Evolutionary conservation across 2,329 filamentous ascomycete genomes (phyloP), one percentile per base, ranked within the genome.

Genomic region (Juglanconis oblonga): DNA sequence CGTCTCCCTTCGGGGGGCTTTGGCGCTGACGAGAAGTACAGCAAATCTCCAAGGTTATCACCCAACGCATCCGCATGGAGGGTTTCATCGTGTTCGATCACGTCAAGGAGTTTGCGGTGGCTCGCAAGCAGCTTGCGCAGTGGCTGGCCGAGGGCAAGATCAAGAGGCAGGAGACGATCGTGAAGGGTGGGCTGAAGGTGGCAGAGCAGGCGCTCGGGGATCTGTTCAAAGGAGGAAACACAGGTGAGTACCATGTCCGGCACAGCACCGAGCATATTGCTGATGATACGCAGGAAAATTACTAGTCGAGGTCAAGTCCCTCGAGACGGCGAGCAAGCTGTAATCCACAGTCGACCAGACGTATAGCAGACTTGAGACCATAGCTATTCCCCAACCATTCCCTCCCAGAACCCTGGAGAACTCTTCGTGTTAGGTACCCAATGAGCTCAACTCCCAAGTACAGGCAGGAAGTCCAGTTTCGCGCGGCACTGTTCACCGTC

Each of bases 11-110:
- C 24, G 24, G 24, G 24, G 24, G 24, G 24, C 24, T 24, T 24
- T 24, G 24, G 24, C 24, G 24, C 24, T 24, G 24, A 24, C 24
- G 24, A 24, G 24, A 24, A 24, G 24, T 24, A 24, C 42, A 63
- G 61, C 61, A 63, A 63, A 63, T 63, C 3, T 54, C 54, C 45
- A 63, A 58, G 44, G 58, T 63, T 17, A 63, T 63, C 55, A 63
- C 61, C 8, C 61, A 63, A 13, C 55, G 61, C 6, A 48, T 63
- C 53, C 58, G 64, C 58, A 85, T 90, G 79, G 81, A 88, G 74
- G 88, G 88, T 0, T 92, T 93, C 73, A 87, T 92, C 64, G 83
- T 91, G 52, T 84, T 90, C 57, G 90, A 92, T 71, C 90, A 81
- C 68, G 73, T 71, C 5, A 76, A 81, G 56, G 79, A 87, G 68